These are phyloP conservation scores for Vicia villosa DNA, from an alignment of 306 rosid species.

Conservation along the genomic window DNA sequence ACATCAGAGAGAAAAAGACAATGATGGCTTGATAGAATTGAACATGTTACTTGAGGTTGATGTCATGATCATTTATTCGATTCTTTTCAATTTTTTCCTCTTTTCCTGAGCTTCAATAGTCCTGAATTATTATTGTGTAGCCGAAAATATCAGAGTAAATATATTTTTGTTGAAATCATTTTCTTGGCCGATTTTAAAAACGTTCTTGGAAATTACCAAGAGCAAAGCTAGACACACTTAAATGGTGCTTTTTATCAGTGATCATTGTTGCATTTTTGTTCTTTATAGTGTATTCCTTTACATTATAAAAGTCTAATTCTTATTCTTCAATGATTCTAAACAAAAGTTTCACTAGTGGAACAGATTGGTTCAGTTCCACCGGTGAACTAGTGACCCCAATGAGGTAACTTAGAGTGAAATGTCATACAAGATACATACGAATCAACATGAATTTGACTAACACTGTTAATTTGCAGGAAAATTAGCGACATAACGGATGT, in stretches of 20 bases:
- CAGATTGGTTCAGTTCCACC: background rate
- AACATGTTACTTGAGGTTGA: constrained; percentile 23
- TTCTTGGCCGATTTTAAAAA: background rate
- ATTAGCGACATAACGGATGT: too few relatives aligned
- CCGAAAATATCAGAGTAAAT: constrained; percentile 17
- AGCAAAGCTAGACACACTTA: background rate
- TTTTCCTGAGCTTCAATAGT: background rate
- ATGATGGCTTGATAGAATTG: constrained; percentile 40
- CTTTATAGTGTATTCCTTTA: too few relatives aligned
- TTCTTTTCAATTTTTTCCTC: constrained; percentile 11
- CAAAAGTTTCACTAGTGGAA: too few relatives aligned
- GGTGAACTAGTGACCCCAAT: background rate
- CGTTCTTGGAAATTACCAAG: background rate
- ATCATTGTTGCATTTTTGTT: background rate
- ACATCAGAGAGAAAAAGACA: constrained; percentile 70
- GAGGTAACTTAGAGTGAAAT: background rate
- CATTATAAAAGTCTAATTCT: too few relatives aligned
- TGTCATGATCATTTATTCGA: constrained; percentile 5
- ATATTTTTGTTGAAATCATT: constrained; percentile 1
- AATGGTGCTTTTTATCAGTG: background rate
- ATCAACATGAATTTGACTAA: background rate
- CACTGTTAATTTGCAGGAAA: background rate
- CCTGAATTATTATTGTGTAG: constrained; percentile 1
- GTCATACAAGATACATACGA: too few relatives aligned
- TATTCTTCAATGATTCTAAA: too few relatives aligned